phyloP scores from a whole-genome alignment of 2,329 filamentous ascomycete species.

The Trichophyton rubrum region DNA sequence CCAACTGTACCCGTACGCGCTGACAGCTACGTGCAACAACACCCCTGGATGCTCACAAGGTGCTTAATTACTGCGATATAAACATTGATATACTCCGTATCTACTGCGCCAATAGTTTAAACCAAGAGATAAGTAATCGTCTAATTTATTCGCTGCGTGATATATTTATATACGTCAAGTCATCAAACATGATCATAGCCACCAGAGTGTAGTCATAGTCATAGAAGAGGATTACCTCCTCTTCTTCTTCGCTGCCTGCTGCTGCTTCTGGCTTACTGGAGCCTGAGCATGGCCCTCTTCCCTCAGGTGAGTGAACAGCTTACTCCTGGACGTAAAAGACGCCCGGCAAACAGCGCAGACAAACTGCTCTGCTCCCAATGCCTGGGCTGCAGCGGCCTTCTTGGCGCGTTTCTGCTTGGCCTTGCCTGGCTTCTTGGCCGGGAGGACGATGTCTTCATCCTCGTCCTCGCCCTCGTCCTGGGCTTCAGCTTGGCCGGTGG shows the following conservation, averaged over 20 bases:
- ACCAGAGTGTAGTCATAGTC: background rate
- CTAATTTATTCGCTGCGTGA: background rate
- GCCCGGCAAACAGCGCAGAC: constrained; percentile 70
- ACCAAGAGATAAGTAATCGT: background rate
- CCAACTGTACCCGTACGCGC: too few species aligned
- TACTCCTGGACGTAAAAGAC: constrained; percentile 60
- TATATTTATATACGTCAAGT: background rate
- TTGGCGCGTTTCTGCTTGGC: constrained; percentile 43
- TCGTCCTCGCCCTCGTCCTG: background rate
- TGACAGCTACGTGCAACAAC: too few species aligned
- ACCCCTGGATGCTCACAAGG: too few species aligned
- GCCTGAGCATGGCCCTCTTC: constrained; percentile 52
- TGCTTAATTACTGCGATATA: too few species aligned
- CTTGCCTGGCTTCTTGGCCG: constrained; percentile 34
- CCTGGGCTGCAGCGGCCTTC: constrained; percentile 34
- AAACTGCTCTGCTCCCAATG: constrained; percentile 27
- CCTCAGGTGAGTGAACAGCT: constrained; percentile 61
- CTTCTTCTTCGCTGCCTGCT: constrained; percentile 8
- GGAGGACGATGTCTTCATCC: constrained; percentile 3
- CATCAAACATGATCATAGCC: background rate
- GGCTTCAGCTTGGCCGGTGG: background rate
- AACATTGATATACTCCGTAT: background rate
- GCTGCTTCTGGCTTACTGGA: constrained; percentile 13
- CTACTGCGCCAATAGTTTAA: background rate
- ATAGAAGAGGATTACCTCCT: background rate